A percentile compares a stretch with the other conserved stretches of the same genome.
phyloP scores from a whole-genome alignment of 495 filamentous ascomycete genomes.

The Beverwykella pulmonaria region DNA sequence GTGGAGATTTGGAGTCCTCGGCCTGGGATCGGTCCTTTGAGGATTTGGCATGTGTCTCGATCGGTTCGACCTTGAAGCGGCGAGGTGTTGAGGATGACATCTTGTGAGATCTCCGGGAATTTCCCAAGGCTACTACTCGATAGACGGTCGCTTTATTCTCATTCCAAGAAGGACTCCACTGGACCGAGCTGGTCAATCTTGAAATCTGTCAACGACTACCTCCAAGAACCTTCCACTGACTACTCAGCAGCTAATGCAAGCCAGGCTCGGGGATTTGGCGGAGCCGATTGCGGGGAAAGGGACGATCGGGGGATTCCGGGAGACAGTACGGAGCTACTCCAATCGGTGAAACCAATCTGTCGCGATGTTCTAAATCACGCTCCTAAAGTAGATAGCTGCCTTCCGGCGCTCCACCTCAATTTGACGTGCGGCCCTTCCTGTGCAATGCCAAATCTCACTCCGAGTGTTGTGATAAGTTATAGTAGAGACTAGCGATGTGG shows the following conservation, averaged over 20 bases:
- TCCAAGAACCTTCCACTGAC: not conserved
- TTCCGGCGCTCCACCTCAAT: not conserved
- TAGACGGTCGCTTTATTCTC: constrained; percentile 15
- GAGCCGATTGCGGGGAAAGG: constrained; percentile 30
- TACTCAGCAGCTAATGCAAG: constrained; percentile 23
- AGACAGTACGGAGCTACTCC: constrained; percentile 6
- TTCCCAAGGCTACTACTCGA: constrained; percentile 7
- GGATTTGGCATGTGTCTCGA: constrained; percentile 42
- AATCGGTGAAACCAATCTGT: not conserved
- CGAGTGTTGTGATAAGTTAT: not conserved
- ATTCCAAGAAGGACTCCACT: constrained; percentile 2
- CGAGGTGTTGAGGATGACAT: constrained; percentile 30
- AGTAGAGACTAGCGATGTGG: not conserved
- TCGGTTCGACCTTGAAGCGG: constrained; percentile 42
- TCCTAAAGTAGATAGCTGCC: not conserved
- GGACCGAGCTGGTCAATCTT: not conserved
- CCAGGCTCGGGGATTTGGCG: constrained; percentile 1
- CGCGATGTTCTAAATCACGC: not conserved
- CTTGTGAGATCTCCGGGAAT: constrained; percentile 5
- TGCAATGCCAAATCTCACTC: not conserved
- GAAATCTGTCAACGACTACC: not conserved
- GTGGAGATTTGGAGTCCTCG: constrained; percentile 35
- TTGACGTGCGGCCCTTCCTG: not conserved
- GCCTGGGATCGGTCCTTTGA: constrained; percentile 33
- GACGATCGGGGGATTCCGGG: constrained; percentile 28